Evolutionary conservation across 2,329 filamentous ascomycete species (phyloP).

Genomic region (Ambrosiella cleistominuta): DNA sequence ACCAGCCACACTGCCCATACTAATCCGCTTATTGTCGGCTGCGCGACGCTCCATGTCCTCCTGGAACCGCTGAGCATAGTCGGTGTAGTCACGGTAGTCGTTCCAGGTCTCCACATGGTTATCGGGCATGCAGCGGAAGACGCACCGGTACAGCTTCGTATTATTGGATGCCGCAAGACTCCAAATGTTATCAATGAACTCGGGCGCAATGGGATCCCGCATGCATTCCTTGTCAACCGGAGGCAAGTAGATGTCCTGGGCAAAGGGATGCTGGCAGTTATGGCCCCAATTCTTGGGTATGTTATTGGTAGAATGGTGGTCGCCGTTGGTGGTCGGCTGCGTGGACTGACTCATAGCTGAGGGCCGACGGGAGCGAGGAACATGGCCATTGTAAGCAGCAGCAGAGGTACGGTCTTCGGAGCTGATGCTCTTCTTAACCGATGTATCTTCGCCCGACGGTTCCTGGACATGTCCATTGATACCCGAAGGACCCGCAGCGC

Average conservation of each 20-base stretch:
- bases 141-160: slow-evolving; percentile 78
- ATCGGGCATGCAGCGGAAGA: slow-evolving; percentile 95
- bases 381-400: background rate
- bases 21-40: slow-evolving; percentile 25
- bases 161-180: slow-evolving; percentile 78
- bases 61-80: slow-evolving; percentile 62
- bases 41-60: slow-evolving; percentile 43
- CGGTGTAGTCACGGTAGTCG: slow-evolving; percentile 70
- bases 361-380: slow-evolving; percentile 2
- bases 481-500: no score
- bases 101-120: slow-evolving; percentile 87
- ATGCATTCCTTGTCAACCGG: slow-evolving; percentile 80
- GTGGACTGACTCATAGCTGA: slow-evolving; percentile 8
- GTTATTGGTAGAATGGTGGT: background rate
- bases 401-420: background rate
- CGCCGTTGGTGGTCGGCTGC: background rate
- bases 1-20: slow-evolving; percentile 22
- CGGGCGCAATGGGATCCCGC: slow-evolving; percentile 66
- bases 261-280: slow-evolving; percentile 28
- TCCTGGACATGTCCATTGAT: no score
- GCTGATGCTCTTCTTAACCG: slow-evolving; percentile 16
- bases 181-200: slow-evolving; percentile 82
- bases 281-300: background rate
- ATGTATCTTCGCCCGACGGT: no score
- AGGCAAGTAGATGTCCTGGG: slow-evolving; percentile 54